These are phyloP conservation scores for Cyberlindnera mycetangii DNA, from an alignment of 805 yeast genomes.

Conservation along the genomic window DNA sequence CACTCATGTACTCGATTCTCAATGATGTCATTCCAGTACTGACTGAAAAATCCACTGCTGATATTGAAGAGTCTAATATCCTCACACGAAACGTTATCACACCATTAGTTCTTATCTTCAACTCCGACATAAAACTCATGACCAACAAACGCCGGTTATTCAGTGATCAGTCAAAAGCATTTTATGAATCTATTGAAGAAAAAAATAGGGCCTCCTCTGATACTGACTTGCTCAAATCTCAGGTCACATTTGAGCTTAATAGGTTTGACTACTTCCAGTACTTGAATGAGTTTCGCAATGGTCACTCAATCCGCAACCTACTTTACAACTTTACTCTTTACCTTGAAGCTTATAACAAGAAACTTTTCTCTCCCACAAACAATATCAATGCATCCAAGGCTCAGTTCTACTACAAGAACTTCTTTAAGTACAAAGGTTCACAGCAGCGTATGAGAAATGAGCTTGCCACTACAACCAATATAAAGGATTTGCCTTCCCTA, in stretches of 20 bases:
- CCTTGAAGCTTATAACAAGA: constrained; percentile 8
- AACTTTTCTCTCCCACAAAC: not conserved
- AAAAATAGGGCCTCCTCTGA: constrained; percentile 26
- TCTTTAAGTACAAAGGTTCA: constrained; percentile 10
- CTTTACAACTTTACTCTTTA: constrained; percentile 13
- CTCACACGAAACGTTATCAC: constrained; percentile 16
- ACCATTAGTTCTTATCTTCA: constrained; percentile 19
- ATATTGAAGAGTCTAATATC: constrained; percentile 21
- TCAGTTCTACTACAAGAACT: constrained; percentile 13
- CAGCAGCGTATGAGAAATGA: constrained; percentile 11
- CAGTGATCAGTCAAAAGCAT: constrained; percentile 12
- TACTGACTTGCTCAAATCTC: constrained; percentile 36
- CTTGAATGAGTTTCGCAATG: constrained; percentile 30
- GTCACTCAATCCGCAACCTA: constrained; percentile 21
- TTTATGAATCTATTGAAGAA: constrained; percentile 3
- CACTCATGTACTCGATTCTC: constrained; percentile 13
- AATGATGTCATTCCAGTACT: constrained; percentile 15
- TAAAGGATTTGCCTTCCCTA: constrained; percentile 1
- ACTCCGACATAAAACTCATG: constrained; percentile 21
- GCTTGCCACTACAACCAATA: constrained; percentile 2
- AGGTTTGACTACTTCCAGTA: constrained; percentile 46
- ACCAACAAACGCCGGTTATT: constrained; percentile 13
- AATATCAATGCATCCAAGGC: constrained; percentile 14
- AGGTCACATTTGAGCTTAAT: constrained; percentile 36
- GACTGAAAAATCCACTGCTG: constrained; percentile 21